These are phyloP conservation scores for Sporothrix curviconia DNA, from an alignment of 2,329 filamentous ascomycete genomes.

Conservation along the genomic window DNA sequence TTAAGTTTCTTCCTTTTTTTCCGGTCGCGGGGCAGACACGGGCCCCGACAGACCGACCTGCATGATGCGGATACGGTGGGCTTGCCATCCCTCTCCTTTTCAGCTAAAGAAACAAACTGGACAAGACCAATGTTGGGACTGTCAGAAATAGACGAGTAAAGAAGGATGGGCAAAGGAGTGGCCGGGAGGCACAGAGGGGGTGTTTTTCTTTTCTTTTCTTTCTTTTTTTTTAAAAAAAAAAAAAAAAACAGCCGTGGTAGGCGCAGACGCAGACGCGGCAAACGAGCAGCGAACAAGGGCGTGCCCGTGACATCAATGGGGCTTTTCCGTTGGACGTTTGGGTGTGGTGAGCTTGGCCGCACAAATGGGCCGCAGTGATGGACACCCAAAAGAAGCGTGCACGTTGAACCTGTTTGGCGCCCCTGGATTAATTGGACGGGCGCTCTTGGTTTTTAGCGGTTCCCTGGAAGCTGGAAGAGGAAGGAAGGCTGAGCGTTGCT, in stretches of 20 bases:
- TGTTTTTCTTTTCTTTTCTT: background rate
- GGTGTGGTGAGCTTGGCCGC: background rate
- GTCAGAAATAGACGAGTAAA: background rate
- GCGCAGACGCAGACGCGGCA: background rate
- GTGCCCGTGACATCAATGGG: no score
- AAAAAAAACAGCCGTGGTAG: background rate
- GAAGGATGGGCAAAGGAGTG: background rate
- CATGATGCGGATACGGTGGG: background rate
- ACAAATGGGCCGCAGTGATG: background rate
- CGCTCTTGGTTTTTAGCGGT: slow-evolving; percentile 6
- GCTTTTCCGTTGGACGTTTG: background rate
- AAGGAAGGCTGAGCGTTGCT: background rate
- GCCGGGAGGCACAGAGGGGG: background rate
- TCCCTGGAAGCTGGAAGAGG: background rate
- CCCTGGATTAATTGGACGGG: background rate
- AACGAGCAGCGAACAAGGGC: no score
- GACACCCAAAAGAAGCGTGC: background rate
- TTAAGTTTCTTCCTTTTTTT: background rate
- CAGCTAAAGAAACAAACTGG: background rate
- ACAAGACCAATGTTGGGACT: background rate
- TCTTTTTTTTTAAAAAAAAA: no score
- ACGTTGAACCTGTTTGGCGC: background rate
- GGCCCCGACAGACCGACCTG: background rate
- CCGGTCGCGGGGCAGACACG: background rate
- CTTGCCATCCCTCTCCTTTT: background rate